Percentiles rank a stretch among this genome's conserved stretches.
These are phyloP conservation scores for Oryza meyeriana DNA, from an alignment of 176 grass and related monocot genomes.

Conservation along the genomic window DNA sequence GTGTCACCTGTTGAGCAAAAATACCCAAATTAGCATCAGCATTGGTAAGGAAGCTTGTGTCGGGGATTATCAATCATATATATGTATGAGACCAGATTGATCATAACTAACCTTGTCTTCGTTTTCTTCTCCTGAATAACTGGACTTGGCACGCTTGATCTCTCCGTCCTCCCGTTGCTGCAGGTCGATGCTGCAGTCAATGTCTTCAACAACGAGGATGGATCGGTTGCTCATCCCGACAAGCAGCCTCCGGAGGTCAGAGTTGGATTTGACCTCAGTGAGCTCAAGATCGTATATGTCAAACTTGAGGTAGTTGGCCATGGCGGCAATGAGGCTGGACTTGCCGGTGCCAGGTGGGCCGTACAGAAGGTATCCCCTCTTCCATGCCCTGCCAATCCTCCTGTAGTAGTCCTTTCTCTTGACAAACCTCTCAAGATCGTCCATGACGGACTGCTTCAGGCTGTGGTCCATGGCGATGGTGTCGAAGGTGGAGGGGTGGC, in stretches of 20 bases:
- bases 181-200: constrained; percentile 45
- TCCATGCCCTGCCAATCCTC: constrained; percentile 63
- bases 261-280: constrained; percentile 36
- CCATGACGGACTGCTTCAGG: constrained; percentile 35
- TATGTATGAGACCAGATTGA: background rate
- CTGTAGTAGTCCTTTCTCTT: constrained; percentile 58
- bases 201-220: constrained; percentile 54
- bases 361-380: constrained; percentile 50
- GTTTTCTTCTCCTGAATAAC: background rate
- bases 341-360: constrained; percentile 41
- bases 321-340: constrained; percentile 47
- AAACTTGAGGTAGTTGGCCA: constrained; percentile 62
- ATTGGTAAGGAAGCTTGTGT: background rate
- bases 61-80: background rate
- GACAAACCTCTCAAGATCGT: constrained; percentile 48
- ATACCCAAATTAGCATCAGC: background rate
- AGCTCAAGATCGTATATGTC: constrained; percentile 64
- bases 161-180: constrained; percentile 9
- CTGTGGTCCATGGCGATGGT: constrained; percentile 48
- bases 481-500: constrained; percentile 61
- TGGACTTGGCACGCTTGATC: background rate
- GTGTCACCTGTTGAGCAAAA: constrained; percentile 31
- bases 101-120: constrained; percentile 24
- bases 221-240: constrained; percentile 39
- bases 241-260: constrained; percentile 35